Evolutionary conservation across 108 stramenopile genomes (phyloP), one percentile per base, ranked within the genome.

Genomic region (Epithemia pelagica): DNA sequence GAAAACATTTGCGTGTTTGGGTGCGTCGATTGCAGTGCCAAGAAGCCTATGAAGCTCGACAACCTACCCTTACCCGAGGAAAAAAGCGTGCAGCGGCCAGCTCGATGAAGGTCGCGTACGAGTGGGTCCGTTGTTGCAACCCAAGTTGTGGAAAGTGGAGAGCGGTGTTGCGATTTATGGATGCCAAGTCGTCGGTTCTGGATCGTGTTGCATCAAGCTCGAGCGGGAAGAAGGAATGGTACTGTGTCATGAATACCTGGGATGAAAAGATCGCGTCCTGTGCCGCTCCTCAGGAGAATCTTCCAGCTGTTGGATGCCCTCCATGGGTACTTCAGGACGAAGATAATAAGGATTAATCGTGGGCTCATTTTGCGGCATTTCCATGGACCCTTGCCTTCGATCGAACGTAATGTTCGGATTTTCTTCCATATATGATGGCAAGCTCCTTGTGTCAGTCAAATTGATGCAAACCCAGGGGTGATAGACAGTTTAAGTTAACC

Each of bases 201-300:
- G 87, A 84, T 59, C 81, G 83, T 21, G 78, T 80, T 60, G 67
- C 64, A 25, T 46, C 37, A 5, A 10, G 10, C 15, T 5, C 15
- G 15, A 46, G 10, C 15, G 31, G 15, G 15, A 67, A 84, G 46
- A 84, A 86, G 46, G 90, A 94, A 74, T 94, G 90, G 88, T 94
- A 88, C 65, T 94, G 93, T 68, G 93, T 94, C 31, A 88, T 94
- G 93, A 94, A 94, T 65, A 90, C 87, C 10, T 94, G 93, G 93
- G 93, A 94, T 68, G 90, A 91, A 70, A 91, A 89, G 65, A 78
- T 74, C 65, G 93, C 93, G 10, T 86, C 85, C 61, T 94, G 93
- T 66, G 90, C 85, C 1, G 93, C 93, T 23, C 88, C 93, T 1
- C 88, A 94, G 70, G 93, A 94, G 65, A 91, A 93, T 69, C 65